Percentiles rank a stretch among this genome's conserved stretches.
These are phyloP conservation scores for Pythium brachiatum DNA, from an alignment of 352 stramenopile genomes.

Conservation along the genomic window DNA sequence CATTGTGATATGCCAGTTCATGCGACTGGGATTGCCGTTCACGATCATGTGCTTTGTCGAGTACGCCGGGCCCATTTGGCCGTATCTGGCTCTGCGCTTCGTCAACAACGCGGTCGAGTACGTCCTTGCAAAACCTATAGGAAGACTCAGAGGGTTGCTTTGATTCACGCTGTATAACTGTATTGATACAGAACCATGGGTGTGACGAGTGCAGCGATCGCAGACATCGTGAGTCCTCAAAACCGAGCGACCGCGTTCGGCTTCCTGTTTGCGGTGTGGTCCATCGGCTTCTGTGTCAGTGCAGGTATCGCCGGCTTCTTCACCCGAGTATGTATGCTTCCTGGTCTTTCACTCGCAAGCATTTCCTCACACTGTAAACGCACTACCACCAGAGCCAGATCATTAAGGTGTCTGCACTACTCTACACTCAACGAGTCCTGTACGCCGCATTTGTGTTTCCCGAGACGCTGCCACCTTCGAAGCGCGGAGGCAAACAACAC, in stretches of 20 bases:
- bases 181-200: slow-evolving; percentile 41
- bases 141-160: neutral
- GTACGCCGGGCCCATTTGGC: slow-evolving; percentile 47
- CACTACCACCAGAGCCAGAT: slow-evolving; percentile 36
- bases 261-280: slow-evolving; percentile 51
- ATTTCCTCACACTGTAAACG: no score
- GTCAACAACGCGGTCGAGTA: slow-evolving; percentile 61
- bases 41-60: slow-evolving; percentile 72
- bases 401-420: slow-evolving; percentile 37
- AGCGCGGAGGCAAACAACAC: slow-evolving; percentile 32
- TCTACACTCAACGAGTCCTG: slow-evolving; percentile 57
- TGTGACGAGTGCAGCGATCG: slow-evolving; percentile 56
- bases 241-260: slow-evolving; percentile 64
- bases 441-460: slow-evolving; percentile 56
- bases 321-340: slow-evolving; percentile 39
- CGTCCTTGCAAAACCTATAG: neutral
- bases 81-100: slow-evolving; percentile 64
- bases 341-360: no score
- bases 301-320: slow-evolving; percentile 57
- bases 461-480: slow-evolving; percentile 48
- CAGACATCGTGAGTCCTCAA: slow-evolving; percentile 55
- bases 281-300: slow-evolving; percentile 56
- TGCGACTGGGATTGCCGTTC: slow-evolving; percentile 58
- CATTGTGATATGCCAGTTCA: slow-evolving; percentile 60
- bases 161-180: neutral